Evolutionary conservation across 2,329 filamentous ascomycete species (phyloP), one percentile per base, ranked within the genome.

Genomic region (Apiospora malaysiana): DNA sequence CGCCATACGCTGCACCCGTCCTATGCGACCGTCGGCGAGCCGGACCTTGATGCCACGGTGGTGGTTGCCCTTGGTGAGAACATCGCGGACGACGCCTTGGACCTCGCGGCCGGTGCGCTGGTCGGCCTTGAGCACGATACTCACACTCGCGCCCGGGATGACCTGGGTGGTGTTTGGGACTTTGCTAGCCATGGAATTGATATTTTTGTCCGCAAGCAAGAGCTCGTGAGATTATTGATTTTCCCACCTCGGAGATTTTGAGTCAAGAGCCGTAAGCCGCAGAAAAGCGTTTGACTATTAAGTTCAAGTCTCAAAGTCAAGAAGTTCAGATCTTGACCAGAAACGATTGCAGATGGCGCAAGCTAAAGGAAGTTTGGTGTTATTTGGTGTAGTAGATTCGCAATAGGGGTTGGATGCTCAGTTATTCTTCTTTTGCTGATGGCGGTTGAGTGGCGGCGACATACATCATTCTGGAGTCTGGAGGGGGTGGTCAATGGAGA

Each of bases 41-140:
- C 93, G 88, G 32, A 95, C 92, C 80, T 95, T 95, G 82, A 95
- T 93, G 46, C 93, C 93, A 12, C 92, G 87, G 2, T 92, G 92
- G 76, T 95, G 93, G 75, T 95, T 89, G 37, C 92, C 92, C 1
- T 88, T 84, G 2, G 93, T 95, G 66, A 95, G 84, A 0, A 95
- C 80, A 65, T 94, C 88, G 69, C 86, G 85, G 1, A 95, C 89
- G 6, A 85, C 80, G 32, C 93, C 93, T 63, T 85, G 83, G 1
- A 94, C 92, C 75, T 93, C 90, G 65, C 87, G 87, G 8, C 93
- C 93, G 0, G 92, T 94, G 1, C 88, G 88, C 78, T 95, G 93
- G 80, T 95, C 93, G 72, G 87, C 85, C 77, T 95, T 95, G 43
- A 94, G 85, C 0, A 95, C 85, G 70, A 95, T 93, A 67, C 90